Base-by-base conservation (phyloP, 2,329 filamentous ascomycete genomes). In the Lasiodiplodia theobromae region DNA sequence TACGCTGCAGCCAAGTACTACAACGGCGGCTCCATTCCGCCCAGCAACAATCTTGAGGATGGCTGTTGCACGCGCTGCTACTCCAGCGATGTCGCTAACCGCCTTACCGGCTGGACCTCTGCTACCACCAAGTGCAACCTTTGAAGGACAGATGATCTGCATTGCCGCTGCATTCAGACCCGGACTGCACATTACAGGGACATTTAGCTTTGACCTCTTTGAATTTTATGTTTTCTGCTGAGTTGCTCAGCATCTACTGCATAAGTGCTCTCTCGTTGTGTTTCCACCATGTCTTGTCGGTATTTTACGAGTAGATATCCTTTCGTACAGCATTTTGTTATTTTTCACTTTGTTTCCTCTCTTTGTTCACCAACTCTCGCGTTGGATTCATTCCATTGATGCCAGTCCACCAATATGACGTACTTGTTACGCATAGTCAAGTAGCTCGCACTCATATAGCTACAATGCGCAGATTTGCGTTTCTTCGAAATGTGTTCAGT, bases 11-110 rank as follows among this genome's bases (percentile, higher is more conserved):
- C 83, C n/a, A 77, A 84, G 40, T 79, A 82, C 44, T 86, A 86
- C 77, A 86, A 86, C 73, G 82, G 82, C n/a, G 84, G 84, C 18
- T 76, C 74, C 25, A 72, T 84, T 73, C 69, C 75, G 49, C 70
- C 70, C 11, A 76, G 71, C 57, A 76, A 74, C 47, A 78, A 83
- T 70, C 73, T 82, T 7, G 77, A 80, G 51, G 76, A 78, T 66
- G 82, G 82, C 54, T 77, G 83, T 73, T 81, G 79, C 38, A 85
- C 84, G 21, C 79, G 81, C 70, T 86, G 84, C 77, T 87, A 87
- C 73, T 78, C 81, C 10, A 80, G 77, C 21, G 85, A 87, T 70
- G 77, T 87, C 70, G 85, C 86, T 58, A 86, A 85, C 72, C 77
- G 83, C 54, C 75, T 85, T 52, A 74, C 75, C 18, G 80, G 82